Evolutionary conservation across 169 alveolate species (phyloP), one percentile per base, ranked within the genome.

Genomic region (Plasmodium cynomolgi): DNA sequence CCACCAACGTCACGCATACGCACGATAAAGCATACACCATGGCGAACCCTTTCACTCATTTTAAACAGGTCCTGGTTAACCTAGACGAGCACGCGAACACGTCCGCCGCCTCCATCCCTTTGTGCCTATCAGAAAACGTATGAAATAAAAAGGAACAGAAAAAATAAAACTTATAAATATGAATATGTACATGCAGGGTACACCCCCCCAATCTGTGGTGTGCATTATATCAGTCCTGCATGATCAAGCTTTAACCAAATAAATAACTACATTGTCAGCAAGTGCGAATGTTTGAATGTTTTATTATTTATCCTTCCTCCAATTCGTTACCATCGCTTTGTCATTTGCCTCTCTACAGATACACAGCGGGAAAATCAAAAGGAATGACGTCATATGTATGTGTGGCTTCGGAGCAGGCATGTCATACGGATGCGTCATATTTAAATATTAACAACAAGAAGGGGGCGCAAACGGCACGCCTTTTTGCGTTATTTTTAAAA

Each of bases 401-500:
- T 95, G 96, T 13, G 97, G 97, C 20, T 95, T 95, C 71, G 97
- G 97, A 56, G 97, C 97, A 26, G 97, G 97, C 62, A 93, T 95
- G 84, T 92, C 97, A 33, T 93, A 96, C 94, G 96, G 96, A 34
- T 95, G 96, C 26, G 91, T 96, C 37, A 93, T 93, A 39, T 83
- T 95, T 73, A 93, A 95, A 33, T 95, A 93, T 82, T 95, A 95
- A 56, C 74, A 56, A 26, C 33, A 33, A 56, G 86, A 84, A 56
- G 56, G 33, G 88, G 79, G 74, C 31, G 50, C 29, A 80, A 80
- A 31, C 3, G 34, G 37, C 34, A 74, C 68, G n/a, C 50, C 29
- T 71, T 4, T 84, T 29, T 58, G 44, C 13, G 31, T 83, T 47
- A 31, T 83, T 62, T 37, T 83, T 58, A n/a, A 34, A 58, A 26